A percentile compares a stretch with the other conserved stretches of the same genome.
These are phyloP conservation scores for Cyclocybe cylindracea DNA, from an alignment of 768 basidiomycete species.

Conservation along the genomic window DNA sequence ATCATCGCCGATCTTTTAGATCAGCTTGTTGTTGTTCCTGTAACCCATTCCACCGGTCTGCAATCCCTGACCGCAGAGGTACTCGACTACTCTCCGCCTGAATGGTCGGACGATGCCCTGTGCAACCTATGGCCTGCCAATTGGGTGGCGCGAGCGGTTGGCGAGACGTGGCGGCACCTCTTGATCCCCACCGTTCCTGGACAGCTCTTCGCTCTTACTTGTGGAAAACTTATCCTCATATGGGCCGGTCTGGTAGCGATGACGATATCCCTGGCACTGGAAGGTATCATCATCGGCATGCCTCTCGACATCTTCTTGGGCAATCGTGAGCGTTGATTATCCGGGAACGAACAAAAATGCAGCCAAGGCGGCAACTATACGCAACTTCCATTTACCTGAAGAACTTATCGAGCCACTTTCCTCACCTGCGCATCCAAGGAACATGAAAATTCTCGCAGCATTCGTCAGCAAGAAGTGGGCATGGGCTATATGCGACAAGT, in stretches of 20 bases:
- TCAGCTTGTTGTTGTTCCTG: not conserved
- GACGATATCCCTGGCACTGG: slow-evolving; percentile 10
- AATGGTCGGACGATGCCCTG: not conserved
- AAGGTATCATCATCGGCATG: slow-evolving; percentile 11
- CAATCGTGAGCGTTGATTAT: not conserved
- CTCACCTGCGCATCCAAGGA: not conserved
- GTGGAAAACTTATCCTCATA: slow-evolving; percentile 1
- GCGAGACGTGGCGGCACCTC: not conserved
- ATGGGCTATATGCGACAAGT: slow-evolving; percentile 9
- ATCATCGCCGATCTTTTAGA: not conserved
- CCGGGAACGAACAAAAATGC: not conserved
- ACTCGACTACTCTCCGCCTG: not conserved
- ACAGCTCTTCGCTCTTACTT: not conserved
- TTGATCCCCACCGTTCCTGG: not conserved
- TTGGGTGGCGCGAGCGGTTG: slow-evolving; percentile 1
- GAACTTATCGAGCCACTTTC: not conserved
- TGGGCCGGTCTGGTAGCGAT: slow-evolving; percentile 7
- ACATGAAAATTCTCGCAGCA: slow-evolving; percentile 15
- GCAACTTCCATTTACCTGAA: not conserved
- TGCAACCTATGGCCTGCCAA: not conserved
- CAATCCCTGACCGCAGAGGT: not conserved
- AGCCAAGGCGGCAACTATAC: not conserved
- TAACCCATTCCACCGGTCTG: not conserved
- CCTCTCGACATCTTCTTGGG: not conserved
- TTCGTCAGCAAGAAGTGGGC: slow-evolving; percentile 12